Base-by-base conservation (phyloP, 2,329 filamentous ascomycete species). In the Exserohilum rostratum region DNA sequence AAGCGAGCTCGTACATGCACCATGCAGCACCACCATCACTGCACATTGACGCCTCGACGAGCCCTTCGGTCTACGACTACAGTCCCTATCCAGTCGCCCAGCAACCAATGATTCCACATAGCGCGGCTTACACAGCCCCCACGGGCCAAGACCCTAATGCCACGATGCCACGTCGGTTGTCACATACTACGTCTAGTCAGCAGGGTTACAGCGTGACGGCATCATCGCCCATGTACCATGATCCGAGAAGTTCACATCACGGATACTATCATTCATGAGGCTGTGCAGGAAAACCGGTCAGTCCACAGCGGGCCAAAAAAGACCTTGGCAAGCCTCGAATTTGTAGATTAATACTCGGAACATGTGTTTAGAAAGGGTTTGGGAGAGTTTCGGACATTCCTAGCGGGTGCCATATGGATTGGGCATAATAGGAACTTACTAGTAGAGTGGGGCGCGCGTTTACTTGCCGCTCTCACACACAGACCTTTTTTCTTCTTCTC, bases 181-280 rank as follows among this genome's bases (percentile, higher is more conserved):
- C 40, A 46, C 49, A 60, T 30, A 51, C 53, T 40, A 27, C 56
- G 47, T 55, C 59, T 29, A 40, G 52, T 50, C 46, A 60, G 34
- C 61, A 60, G 42, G 31, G 25, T 37, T 54, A 60, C 34, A 50
- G 38, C 22, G 22, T 25, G 30, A 46, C 53, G 38, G 33, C 48
- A 13, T 17, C 49, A 12, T 40, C 55, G 18, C 27, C 48, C 30
- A 61, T 53, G 35, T 68, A 68, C 52, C 55, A 57, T 11, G 65
- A 69, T 58, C 57, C 59, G n/a, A 58, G 59, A 50, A 27, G 49
- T 45, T 42, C 57, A 60, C 50, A 60, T 18, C 51, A 64, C 55
- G 49, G 57, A 39, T 43, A 55, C 27, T 67, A 61, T 57, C 55
- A 57, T 39, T 62, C 57, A 49, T 67, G 58, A 64, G 59, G 59